Base-by-base conservation (phyloP, 192 early-diverging fungal species). In the Geranomyces variabilis region DNA sequence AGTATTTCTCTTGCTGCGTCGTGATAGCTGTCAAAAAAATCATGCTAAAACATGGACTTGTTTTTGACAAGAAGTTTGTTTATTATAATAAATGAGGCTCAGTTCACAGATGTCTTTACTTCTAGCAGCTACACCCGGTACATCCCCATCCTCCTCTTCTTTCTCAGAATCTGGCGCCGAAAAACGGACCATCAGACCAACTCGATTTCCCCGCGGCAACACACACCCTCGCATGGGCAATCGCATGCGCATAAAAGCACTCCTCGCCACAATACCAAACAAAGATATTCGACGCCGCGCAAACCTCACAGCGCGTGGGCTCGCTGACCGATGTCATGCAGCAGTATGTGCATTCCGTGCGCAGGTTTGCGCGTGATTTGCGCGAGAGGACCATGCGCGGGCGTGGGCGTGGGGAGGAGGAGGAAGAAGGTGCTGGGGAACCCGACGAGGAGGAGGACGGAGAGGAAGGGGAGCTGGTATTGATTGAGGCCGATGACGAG, bases 221-320 rank as follows among this genome's bases (percentile, higher is more conserved):
- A 26, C 51, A 53, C 3, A 8, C 17, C 17, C 15, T 53, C 51
- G 19, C 51, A 47, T 69, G 67, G 29, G 34, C 60, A 6, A 43
- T 26, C n/a, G 64, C 64, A 47, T 75, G 74, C 22, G 66, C 74
- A 19, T 51, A 14, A 33, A 63, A 51, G 44, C 75, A 76, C 22
- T 76, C 75, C 51, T 76, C 75, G 8, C 33, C 65, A 43, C 75
- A 76, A 49, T 76, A 76, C 61, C 56, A 76, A 30, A 76, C 43
- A 24, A 58, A 51, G 0, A 56, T 30, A 10, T 48, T 56, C 9
- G 45, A n/a, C 34, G 44, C 36, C 22, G 69, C 67, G 19, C 69
- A 71, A 9, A 33, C 19, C 29, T 62, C 69, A 28, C 74, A 76
- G 17, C 51, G 44, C 26, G 61, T 47, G 45, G 67, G 55, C 24